Evolutionary conservation across 768 basidiomycete genomes (phyloP), one percentile per base, ranked within the genome.

Genomic region (Tephrocybe sp.): DNA sequence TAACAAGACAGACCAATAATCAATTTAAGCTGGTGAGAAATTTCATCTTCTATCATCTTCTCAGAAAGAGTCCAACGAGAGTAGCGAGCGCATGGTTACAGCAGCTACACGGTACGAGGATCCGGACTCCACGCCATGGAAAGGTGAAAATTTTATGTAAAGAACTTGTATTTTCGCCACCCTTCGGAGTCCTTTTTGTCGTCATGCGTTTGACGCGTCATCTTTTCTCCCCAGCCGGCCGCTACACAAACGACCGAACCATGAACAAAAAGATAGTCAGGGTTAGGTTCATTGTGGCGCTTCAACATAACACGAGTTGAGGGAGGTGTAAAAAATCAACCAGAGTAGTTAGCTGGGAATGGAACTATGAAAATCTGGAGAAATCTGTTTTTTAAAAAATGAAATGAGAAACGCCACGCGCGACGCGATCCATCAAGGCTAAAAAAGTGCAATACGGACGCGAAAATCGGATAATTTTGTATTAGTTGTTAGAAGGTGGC

Each of bases 391-490:
- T n/a, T n/a, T n/a, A n/a, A 39, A 49, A 33, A 30, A 23, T 9
- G 17, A n/a, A 44, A 44, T 20, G 35, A 48, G 42, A 26, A 26
- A 13, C 47, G 42, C 30, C 52, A 48, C 48, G 35, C 11, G 22
- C 26, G 39, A 40, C 26, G 36, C 22, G 40, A 12, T 34, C 19
- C 32, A 49, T 41, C 31, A 41, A 30, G 26, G 26, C 47, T 31
- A 40, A 39, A 36, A 42, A 42, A 19, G 40, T 1, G 42, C 42
- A 36, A 31, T 36, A 30, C 32, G 33, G 40, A 53, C 11, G 45
- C 34, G 40, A 48, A 31, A 48, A 44, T 43, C 45, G 33, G 46
- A 41, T 39, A 23, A 23, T 45, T n/a, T 36, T 5, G 17, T 34
- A 34, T 45, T 35, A 19, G 45, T 35, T 31, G 36, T 14, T 22